These are phyloP conservation scores for Tuber microsphaerosporum DNA, from an alignment of 495 filamentous ascomycete species.

Conservation along the genomic window DNA sequence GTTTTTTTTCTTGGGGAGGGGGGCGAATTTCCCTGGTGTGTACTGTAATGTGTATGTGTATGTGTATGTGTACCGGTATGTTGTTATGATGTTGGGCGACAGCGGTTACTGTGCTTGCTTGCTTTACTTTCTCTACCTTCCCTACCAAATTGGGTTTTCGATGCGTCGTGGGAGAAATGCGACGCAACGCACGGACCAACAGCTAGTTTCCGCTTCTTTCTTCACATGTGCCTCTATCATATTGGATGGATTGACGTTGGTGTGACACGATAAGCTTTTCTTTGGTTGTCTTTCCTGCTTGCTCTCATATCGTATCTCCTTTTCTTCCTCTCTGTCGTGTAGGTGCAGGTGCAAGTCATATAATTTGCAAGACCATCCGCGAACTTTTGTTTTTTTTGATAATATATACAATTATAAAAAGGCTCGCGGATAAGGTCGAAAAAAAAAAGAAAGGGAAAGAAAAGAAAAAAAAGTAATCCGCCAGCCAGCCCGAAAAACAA, in stretches of 20 bases:
- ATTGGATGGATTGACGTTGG: not conserved
- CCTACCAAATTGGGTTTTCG: not conserved
- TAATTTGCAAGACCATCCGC: not conserved
- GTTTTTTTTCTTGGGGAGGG: not conserved
- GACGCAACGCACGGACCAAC: not conserved
- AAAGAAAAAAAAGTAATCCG: not conserved
- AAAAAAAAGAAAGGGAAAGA: no score
- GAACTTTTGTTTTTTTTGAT: not conserved
- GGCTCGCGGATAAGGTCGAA: not conserved
- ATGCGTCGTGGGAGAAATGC: not conserved
- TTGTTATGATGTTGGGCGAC: not conserved
- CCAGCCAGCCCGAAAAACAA: not conserved
- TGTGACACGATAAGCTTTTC: not conserved
- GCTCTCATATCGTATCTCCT: not conserved
- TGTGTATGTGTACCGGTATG: not conserved
- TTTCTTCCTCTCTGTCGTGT: not conserved
- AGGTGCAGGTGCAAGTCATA: slow-evolving; percentile 3
- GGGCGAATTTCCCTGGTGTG: not conserved
- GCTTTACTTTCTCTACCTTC: not conserved
- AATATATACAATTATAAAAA: not conserved
- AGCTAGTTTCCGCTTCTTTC: not conserved
- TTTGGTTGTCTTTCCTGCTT: not conserved
- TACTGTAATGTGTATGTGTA: not conserved
- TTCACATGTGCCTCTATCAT: not conserved
- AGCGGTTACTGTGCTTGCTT: not conserved